A percentile compares a stretch with the other conserved stretches of the same genome.
Evolutionary conservation across 148 eudicot genomes (phyloP).

Genomic region (Rhododendron ovatum): DNA sequence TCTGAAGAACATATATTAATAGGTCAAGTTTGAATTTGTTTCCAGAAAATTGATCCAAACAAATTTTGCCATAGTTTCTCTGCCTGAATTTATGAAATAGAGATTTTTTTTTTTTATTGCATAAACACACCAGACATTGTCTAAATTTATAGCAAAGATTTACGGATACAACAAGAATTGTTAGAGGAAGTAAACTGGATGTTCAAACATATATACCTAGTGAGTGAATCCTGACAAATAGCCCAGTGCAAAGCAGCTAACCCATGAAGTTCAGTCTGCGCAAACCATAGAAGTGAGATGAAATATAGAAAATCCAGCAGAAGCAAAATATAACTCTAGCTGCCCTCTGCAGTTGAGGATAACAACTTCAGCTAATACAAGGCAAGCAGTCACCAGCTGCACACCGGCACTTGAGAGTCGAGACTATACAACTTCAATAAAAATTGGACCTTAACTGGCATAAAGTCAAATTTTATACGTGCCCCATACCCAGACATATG

Average conservation of each 20-base stretch:
- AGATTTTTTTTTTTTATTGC: background rate
- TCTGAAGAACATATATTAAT: background rate
- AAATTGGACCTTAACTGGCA: background rate
- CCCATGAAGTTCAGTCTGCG: constrained; percentile 1
- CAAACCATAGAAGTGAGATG: background rate
- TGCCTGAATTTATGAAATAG: background rate
- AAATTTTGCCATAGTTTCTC: background rate
- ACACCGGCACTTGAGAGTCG: background rate
- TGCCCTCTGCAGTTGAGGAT: background rate
- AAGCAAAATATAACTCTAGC: background rate
- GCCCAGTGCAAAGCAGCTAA: constrained; percentile 2
- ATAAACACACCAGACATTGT: background rate
- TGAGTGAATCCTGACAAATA: constrained; percentile 1
- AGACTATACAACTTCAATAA: background rate
- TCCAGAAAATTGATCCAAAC: background rate
- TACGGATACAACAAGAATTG: background rate
- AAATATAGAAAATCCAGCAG: background rate
- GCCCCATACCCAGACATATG: background rate
- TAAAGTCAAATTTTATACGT: background rate
- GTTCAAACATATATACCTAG: background rate
- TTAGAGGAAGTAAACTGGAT: background rate
- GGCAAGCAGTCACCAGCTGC: background rate
- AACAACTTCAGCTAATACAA: background rate
- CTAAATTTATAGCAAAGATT: background rate
- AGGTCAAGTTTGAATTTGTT: background rate